These are phyloP conservation scores for Fraxinus albicans DNA, from an alignment of 305 asterid genomes.

Conservation along the genomic window DNA sequence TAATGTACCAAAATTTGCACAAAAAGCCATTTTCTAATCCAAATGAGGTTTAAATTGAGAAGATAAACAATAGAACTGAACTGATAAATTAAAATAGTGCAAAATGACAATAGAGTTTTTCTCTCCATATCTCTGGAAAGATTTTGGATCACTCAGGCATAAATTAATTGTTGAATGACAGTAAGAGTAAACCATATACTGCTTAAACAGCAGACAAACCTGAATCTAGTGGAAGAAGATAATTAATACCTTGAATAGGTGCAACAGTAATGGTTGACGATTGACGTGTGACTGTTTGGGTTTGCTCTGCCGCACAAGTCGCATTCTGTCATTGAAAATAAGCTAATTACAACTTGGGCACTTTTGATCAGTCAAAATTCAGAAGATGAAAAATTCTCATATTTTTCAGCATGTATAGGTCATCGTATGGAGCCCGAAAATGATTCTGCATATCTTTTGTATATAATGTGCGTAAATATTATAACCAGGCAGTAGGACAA, in stretches of 20 bases:
- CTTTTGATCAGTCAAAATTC: not conserved
- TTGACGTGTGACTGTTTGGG: constrained; percentile 72
- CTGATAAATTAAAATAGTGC: not conserved
- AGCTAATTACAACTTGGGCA: constrained; percentile 14
- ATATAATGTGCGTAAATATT: not conserved
- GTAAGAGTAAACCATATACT: not conserved
- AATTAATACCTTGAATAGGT: constrained; percentile 57
- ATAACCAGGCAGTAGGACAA: not conserved
- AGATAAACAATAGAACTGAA: not conserved
- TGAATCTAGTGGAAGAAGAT: not conserved
- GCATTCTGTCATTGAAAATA: constrained; percentile 49
- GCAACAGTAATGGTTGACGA: constrained; percentile 83
- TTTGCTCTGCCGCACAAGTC: constrained; percentile 68
- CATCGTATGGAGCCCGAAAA: not conserved
- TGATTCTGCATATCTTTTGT: not conserved
- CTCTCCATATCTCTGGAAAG: not conserved
- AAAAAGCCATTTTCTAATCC: not conserved
- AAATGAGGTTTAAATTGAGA: not conserved
- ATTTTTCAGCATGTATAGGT: not conserved
- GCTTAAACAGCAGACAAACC: not conserved
- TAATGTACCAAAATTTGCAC: not conserved
- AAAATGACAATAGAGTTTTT: not conserved
- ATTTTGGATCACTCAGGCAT: not conserved
- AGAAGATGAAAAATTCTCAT: not conserved
- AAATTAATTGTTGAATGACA: not conserved